These are phyloP conservation scores for Daedaleopsis sinensis DNA, from an alignment of 768 basidiomycete genomes.

Conservation along the genomic window DNA sequence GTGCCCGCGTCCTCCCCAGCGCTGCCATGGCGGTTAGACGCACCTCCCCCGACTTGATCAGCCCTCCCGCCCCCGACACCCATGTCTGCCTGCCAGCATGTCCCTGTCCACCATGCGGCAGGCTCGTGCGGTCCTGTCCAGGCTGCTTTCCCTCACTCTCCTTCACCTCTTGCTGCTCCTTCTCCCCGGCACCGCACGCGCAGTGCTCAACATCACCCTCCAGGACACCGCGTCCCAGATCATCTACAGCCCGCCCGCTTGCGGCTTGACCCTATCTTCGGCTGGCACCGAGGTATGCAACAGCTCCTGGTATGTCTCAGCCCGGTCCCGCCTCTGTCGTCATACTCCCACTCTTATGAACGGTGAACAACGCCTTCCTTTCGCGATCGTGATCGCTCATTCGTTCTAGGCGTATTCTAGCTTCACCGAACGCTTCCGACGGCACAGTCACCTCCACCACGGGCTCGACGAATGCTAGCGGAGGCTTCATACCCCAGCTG, in stretches of 20 bases:
- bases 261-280: constrained; percentile 19
- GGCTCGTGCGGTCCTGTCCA: constrained; percentile 6
- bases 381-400: too few species aligned
- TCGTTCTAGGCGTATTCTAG: constrained; percentile 22
- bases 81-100: constrained; percentile 23
- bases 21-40: constrained; percentile 22
- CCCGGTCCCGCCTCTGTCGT: neutral
- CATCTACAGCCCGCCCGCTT: constrained; percentile 25
- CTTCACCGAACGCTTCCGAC: constrained; percentile 13
- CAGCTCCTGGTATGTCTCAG: constrained; percentile 22
- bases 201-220: constrained; percentile 23
- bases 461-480: constrained; percentile 19
- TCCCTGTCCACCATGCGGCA: constrained; percentile 10
- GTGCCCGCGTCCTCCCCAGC: too few species aligned
- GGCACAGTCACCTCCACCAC: constrained; percentile 21
- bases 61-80: neutral
- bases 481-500: constrained; percentile 23
- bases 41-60: constrained; percentile 16
- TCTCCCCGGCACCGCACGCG: neutral
- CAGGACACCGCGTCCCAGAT: constrained; percentile 25
- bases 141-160: constrained; percentile 1
- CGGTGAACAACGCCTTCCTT: neutral
- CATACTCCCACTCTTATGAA: neutral
- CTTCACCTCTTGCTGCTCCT: constrained; percentile 7
- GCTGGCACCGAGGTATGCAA: constrained; percentile 18